Base-by-base conservation (phyloP, 1,139 yeast genomes). In the Saccharomycopsis crataegensis region DNA sequence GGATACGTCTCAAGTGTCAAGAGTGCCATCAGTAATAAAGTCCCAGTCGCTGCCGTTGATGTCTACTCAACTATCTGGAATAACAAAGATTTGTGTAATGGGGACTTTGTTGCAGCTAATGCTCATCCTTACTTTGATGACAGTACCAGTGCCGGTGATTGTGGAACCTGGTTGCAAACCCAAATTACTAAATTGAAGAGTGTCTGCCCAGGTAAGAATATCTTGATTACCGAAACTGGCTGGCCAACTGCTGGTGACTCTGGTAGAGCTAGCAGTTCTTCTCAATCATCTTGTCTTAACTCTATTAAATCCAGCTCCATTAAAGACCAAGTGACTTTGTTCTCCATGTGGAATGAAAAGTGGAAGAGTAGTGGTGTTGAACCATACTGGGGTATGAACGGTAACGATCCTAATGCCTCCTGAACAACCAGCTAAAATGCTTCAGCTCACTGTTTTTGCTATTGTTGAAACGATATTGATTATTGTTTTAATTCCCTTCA, bases 41-140 rank as follows among this genome's bases (percentile, higher is more conserved):
- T 93, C 58, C 73, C 80, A 48, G 80, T 86, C 62, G 91, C 85
- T 52, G 76, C 90, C 14, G 93, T 84, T 57, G 94, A 86, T 68
- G 86, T 93, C 51, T 82, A 83, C 68, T 80, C 82, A 62, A 90
- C 93, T 49, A 81, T 83, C 61, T 28, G 22, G 31, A 75, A 75
- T 70, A 83, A 86, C 77, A 85, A 89, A 58, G 83, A 71, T 45
- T 77, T 86, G 67, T 86, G 94, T 74, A 70, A 74, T 49, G 70
- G 90, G 40, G 94, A 86, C 70, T 86, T 84, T 76, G 75, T 85
- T 70, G 91, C 91, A 32, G 86, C 85, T 61, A 86, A 85, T 68
- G 86, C 87, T 54, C 94, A 86, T 69, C 86, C 93, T 62, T 86
- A 75, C 78, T 86, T 86, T 74, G 90, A 84, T 68, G 83, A 85